Evolutionary conservation across 129 eudicot species (phyloP), one percentile per base, ranked within the genome.

Genomic region (Flaveria bidentis): DNA sequence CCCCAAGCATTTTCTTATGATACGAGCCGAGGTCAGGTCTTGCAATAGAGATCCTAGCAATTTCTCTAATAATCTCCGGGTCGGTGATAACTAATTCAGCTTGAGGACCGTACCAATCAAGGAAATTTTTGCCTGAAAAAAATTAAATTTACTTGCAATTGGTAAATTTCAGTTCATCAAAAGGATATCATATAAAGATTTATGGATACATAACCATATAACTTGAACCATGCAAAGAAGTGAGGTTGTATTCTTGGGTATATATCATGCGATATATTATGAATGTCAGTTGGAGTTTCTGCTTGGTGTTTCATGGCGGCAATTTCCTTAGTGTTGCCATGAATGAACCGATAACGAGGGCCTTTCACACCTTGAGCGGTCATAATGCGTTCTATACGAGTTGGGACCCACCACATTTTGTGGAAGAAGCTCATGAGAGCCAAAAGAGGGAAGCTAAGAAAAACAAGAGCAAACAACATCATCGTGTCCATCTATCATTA

Each of bases 11-110:
- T 46, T 85, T 85, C 82, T 78, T 85, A 6, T 49, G 16, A 41
- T 50, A 62, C n/a, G 78, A 77, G 25, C 55, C 62, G 1, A 58
- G 46, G 69, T 81, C 68, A 5, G 68, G 47, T 85, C 85, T 88
- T 8, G 33, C 50, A 6, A 18, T 83, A 3, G 55, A 33, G 6
- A 78, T 78, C 79, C 42, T 85, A 0, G 84, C 85, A 17, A 85
- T 36, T 75, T 85, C 92, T 78, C 82, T 85, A 70, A 81, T 78
- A 64, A 88, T 51, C 55, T 88, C 86, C 14, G 87, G 81, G 50
- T 88, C 87, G 52, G 86, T 83, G n/a, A 85, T 75, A 39, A 85
- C 78, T 14, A 88, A 52, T 69, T 77, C 81, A 15, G 92, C 81
- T 76, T 61, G 84, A 58, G 76, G 60, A 12, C 87, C 89, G 66